Evolutionary conservation across 768 basidiomycete genomes (phyloP).

Genomic region (Auriscalpium vulgare): DNA sequence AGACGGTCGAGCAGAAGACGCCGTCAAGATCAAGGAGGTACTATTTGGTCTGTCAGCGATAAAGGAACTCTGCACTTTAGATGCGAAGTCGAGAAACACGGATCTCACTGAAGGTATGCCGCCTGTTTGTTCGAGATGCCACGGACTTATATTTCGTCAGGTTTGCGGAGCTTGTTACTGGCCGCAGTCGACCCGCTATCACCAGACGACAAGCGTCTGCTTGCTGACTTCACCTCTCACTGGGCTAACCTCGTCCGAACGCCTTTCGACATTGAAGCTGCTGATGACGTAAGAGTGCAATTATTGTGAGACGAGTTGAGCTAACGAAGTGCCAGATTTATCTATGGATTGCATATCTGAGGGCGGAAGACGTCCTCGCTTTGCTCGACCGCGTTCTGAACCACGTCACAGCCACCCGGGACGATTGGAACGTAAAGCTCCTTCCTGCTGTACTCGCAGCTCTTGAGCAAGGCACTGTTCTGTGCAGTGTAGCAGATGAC

Average conservation of each 20-base stretch:
- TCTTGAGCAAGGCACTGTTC: slow-evolving; percentile 4
- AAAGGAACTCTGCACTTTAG: not conserved
- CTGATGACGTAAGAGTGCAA: not conserved
- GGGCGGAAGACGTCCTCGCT: slow-evolving; percentile 30
- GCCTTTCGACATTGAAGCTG: not conserved
- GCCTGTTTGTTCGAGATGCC: not conserved
- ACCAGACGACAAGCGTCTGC: slow-evolving; percentile 29
- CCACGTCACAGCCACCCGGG: not conserved
- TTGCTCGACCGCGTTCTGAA: slow-evolving; percentile 31
- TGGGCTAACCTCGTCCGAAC: slow-evolving; percentile 38
- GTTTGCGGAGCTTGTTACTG: slow-evolving; percentile 32
- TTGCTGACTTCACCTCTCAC: slow-evolving; percentile 32
- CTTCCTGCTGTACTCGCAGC: slow-evolving; percentile 1
- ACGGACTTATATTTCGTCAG: slow-evolving; percentile 22
- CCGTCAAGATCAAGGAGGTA: not conserved
- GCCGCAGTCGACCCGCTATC: slow-evolving; percentile 29
- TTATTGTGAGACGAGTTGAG: too few relatives aligned
- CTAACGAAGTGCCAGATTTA: slow-evolving; percentile 10
- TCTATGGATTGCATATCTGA: slow-evolving; percentile 54
- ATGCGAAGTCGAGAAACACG: not conserved
- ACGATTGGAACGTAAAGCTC: not conserved
- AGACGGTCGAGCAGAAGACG: too few relatives aligned
- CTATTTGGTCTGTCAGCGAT: not conserved
- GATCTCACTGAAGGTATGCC: not conserved
- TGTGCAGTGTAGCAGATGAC: not conserved